Evolutionary conservation across 2,329 filamentous ascomycete species (phyloP).

Genomic region (Diaporthe sp.): DNA sequence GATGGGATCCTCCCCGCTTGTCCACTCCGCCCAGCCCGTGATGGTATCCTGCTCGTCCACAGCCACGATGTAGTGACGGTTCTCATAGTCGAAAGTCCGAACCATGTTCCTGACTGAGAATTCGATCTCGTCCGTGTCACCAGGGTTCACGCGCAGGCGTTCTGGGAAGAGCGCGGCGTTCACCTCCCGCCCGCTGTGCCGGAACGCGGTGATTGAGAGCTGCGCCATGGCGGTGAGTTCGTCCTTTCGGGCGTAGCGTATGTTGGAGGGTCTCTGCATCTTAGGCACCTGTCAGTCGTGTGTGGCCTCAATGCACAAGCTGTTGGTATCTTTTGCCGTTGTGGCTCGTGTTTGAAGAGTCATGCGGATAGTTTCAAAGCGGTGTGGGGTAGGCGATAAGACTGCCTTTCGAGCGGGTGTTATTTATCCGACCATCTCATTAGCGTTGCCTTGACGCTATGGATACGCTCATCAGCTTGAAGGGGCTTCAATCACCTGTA

Average conservation of each 20-base stretch:
- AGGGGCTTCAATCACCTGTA: accelerated
- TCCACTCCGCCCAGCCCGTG: conserved; percentile 30
- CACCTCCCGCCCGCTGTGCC: conserved; percentile 24
- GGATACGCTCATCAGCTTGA: neutral
- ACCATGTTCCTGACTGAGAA: neutral
- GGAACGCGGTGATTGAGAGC: conserved; percentile 19
- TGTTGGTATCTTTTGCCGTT: neutral
- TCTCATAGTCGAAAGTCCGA: neutral
- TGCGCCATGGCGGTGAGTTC: conserved; percentile 9
- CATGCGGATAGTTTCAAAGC: neutral
- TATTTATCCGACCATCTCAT: neutral
- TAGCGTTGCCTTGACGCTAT: neutral
- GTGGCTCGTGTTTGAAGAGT: neutral
- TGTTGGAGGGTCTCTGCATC: neutral
- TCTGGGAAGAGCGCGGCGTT: conserved; percentile 37
- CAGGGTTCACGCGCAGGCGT: neutral
- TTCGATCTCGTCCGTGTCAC: neutral
- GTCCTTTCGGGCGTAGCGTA: conserved; percentile 20
- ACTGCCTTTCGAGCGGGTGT: neutral
- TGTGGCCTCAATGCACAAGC: neutral
- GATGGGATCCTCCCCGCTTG: neutral
- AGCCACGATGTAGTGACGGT: conserved; percentile 34
- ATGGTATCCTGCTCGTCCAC: neutral
- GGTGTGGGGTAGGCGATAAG: neutral
- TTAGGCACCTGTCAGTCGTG: neutral